Evolutionary conservation across 176 grass and related monocot genomes (phyloP), one percentile per base, ranked within the genome.

Genomic region (Avena eriantha): DNA sequence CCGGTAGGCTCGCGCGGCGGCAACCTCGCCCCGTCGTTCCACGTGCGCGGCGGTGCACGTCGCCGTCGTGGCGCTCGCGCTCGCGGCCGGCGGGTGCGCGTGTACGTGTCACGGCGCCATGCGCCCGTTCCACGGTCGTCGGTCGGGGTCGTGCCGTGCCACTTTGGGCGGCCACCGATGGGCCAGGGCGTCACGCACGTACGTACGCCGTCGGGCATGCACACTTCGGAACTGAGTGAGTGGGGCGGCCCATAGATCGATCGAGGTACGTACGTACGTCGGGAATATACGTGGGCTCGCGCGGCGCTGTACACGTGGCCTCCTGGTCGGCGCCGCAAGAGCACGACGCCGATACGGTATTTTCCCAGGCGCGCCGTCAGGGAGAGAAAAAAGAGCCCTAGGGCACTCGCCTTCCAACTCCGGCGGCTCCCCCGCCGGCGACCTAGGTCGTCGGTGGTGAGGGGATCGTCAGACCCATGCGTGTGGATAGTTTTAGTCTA

Each of bases 121-220:
- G 56, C 55, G 82, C 13, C 10, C 18, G 18, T 64, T 16, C 16
- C 46, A 0, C 29, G 39, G 22, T 88, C 50, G 64, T 29, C 75
- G 73, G 81, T 84, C 82, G 87, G 79, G 31, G 75, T 89, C 76
- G 76, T 89, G 82, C 66, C 74, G 53, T 31, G 87, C 75, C 80
- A 80, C 87, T 80, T 73, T 59, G 68, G 39, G 69, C 69, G 50
- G 67, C 34, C 19, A 60, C n/a, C 34, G 67, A 13, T 83, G 33
- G 49, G 29, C n/a, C 66, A 83, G 14, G 67, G 75, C 81, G 81
- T 26, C 48, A 17, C 51, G 47, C 48, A 17, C 51, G 47, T 73
- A 24, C 69, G 70, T 48, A 73, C 70, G 70, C 70, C 33, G 26
- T 71, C 84, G 66, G 18, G 22, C 58, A 12, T 15, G 33, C 70